Conservation (phyloP, 2,329 filamentous ascomycete genomes). For the Aspergillus texensis region DNA sequence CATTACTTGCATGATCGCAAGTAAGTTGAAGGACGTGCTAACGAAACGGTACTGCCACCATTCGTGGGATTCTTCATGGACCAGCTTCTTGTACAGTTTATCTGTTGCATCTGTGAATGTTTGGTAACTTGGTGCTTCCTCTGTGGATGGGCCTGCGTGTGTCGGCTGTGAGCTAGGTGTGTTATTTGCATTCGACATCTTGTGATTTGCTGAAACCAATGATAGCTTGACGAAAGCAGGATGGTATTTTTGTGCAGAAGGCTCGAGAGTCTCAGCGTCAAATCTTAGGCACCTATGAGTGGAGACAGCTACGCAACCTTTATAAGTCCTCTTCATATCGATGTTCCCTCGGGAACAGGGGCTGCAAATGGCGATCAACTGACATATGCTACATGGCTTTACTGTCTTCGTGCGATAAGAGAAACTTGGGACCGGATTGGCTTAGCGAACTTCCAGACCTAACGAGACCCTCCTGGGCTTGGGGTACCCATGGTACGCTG, state of each 20-base stretch:
- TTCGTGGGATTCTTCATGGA: background rate
- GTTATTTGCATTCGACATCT: background rate
- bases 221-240: background rate
- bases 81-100: background rate
- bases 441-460: background rate
- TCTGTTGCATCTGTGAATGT: background rate
- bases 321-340: background rate
- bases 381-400: background rate
- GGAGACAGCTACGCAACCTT: background rate
- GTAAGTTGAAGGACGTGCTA: background rate
- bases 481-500: background rate
- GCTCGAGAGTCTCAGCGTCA: background rate
- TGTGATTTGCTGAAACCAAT: background rate
- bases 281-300: fast-evolving
- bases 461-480: background rate
- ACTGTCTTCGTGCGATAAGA: background rate
- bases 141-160: background rate
- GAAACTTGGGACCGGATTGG: background rate
- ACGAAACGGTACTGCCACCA: background rate
- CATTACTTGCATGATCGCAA: background rate
- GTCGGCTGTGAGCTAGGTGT: background rate
- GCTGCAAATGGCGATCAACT: background rate
- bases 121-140: background rate
- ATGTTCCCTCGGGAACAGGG: background rate
- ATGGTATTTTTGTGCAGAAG: background rate